phyloP scores from a whole-genome alignment of 352 stramenopile genomes.

The Phytophthora pseudosyringae region DNA sequence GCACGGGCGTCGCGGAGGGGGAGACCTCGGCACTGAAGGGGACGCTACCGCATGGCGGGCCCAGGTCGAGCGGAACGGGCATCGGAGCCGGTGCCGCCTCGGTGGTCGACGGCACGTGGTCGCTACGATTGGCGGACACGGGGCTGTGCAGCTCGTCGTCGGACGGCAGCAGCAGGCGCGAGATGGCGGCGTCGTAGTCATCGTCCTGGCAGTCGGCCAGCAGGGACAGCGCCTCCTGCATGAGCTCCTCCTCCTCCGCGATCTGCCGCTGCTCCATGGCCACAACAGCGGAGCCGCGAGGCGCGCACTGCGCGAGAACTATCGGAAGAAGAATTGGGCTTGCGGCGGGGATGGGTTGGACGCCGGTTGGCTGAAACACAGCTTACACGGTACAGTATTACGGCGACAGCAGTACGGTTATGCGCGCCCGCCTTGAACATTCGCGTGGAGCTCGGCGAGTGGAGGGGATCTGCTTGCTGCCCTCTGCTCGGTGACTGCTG shows the following conservation, averaged over 20 bases:
- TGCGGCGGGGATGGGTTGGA: constrained; percentile 15
- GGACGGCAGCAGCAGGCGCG: constrained; percentile 42
- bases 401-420: neutral
- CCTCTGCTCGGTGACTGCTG: no score
- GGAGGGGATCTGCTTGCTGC: constrained; percentile 1
- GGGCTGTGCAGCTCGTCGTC: constrained; percentile 35
- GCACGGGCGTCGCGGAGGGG: constrained; percentile 12
- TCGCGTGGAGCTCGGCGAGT: constrained; percentile 4
- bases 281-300: constrained; percentile 22
- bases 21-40: constrained; percentile 20
- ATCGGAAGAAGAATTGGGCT: constrained; percentile 29
- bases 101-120: constrained; percentile 16
- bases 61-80: neutral
- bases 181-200: constrained; percentile 40
- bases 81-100: neutral
- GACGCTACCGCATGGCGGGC: neutral
- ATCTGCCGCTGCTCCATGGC: constrained; percentile 41
- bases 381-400: neutral
- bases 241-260: constrained; percentile 44
- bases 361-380: constrained; percentile 35
- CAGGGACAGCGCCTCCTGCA: constrained; percentile 53
- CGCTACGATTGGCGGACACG: constrained; percentile 24
- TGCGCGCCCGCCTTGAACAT: constrained; percentile 22
- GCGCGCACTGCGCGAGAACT: constrained; percentile 8
- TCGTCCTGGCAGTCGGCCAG: constrained; percentile 44